Evolutionary conservation across 1,284 basidiomycete genomes (phyloP), one percentile per base, ranked within the genome.

Genomic region (Ganoderma lucidum): DNA sequence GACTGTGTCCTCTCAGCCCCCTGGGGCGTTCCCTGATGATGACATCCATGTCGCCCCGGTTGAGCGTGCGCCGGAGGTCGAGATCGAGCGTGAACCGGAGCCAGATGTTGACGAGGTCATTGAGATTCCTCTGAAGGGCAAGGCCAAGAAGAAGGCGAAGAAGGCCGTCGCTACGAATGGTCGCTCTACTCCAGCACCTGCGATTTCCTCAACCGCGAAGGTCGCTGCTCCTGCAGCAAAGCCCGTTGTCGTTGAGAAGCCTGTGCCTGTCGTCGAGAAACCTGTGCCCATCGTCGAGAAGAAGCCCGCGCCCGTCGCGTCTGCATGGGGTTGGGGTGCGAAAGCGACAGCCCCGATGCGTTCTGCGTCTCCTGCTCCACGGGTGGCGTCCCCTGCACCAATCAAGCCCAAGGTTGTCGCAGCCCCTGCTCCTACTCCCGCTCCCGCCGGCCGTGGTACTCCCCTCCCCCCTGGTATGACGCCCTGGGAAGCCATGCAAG

Each of bases 1-100:
- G 6, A 51, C 67, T 8, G 63, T 56, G 32, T 44, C 56, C n/a
- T 32, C 51, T 1, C 69, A 67, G 32, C 69, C 69, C 28, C 69
- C 71, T 17, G 70, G 70, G 5, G 70, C 72, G 15, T 73, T 73
- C 68, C 72, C 72, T n/a, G 71, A 73, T 37, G 70, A 71, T 15
- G 64, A 63, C 9, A 65, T 62, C 28, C 66, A 48, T 17, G 65
- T 70, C 45, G 35, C 59, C 14, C 45, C 70, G 1, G 56, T 63
- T 15, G 68, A 66, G 32, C 63, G 5, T 2, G 68, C 42, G 45
- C 64, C 51, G 19, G 68, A 65, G 35, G 64, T 51, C 4, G 67
- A 56, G 61, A 66, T 62, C 10, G 66, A 73, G 45, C 68, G 30
- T 14, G 72, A 71, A 35, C 66, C 61, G 4, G 72, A 71, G 17